Base-by-base conservation (phyloP, 768 basidiomycete species). In the Candolleomyces eurysporus region DNA sequence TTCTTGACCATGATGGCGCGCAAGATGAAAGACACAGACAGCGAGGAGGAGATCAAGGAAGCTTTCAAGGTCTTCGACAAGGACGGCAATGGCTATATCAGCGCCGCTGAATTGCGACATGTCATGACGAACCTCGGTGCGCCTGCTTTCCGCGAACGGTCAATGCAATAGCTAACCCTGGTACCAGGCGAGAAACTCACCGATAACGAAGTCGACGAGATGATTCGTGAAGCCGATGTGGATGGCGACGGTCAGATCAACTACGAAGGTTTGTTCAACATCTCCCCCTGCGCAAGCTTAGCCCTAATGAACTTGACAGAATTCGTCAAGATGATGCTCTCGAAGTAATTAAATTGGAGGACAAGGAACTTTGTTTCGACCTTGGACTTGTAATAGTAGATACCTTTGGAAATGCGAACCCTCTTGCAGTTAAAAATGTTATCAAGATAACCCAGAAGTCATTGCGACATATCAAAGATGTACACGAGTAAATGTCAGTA, bases 201-300 rank as follows among this genome's bases (percentile, higher is more conserved):
- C 13, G 93, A 95, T 65, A 80, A 70, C 8, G 94, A 96, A 75
- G 93, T 96, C 64, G 91, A 93, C 63, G 94, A 96, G 81, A 96
- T 97, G 94, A 97, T 97, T 72, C 88, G 94, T 58, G 95, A 97
- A 77, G 95, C 94, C 60, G 94, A 97, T 72, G 83, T 93, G 55
- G 93, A 97, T 70, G 94, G 95, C 56, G 92, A 94, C 73, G 93
- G 93, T n/a, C 91, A 93, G 77, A 91, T 92, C 77, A 90, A 92
- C 76, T 94, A 91, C 71, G 87, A 91, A 2, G 90, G 90, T 89
- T 61, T 60, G 83, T 39, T 39, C 42, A 51, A 39, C 53, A 54
- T 17, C 16, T 17, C 13, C 6, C 32, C 26, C 26, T 26, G 4
- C 39, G n/a, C 13, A 56, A 52, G 22, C 55, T 61, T 43, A 19